A percentile compares a stretch with the other conserved stretches of the same genome.
phyloP scores from a whole-genome alignment of 2,329 filamentous ascomycete genomes.

The Sclerotinia minor region DNA sequence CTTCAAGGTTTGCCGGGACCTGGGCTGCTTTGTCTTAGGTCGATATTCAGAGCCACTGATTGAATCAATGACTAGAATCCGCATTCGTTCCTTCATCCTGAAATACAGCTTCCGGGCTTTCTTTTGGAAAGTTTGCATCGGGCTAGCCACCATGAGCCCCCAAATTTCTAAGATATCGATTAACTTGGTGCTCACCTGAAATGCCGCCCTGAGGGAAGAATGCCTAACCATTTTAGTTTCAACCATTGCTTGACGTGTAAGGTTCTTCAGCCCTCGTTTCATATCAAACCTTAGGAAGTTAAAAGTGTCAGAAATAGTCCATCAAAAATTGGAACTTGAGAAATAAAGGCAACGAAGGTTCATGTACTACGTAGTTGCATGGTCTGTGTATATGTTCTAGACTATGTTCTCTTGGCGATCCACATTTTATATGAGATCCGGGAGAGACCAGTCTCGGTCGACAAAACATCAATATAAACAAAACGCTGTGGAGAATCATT shows the following conservation, averaged over 20 bases:
- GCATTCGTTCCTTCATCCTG: neutral
- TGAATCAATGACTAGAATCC: neutral
- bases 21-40: neutral
- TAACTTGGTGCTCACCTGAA: neutral
- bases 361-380: conserved; percentile 8
- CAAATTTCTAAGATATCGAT: neutral
- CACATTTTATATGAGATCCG: neutral
- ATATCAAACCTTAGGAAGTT: neutral
- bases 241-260: neutral
- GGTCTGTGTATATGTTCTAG: neutral
- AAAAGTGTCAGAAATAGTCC: neutral
- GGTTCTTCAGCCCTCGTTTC: neutral
- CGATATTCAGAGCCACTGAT: neutral
- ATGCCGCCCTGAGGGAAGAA: neutral
- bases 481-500: neutral
- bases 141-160: neutral
- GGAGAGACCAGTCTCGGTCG: neutral
- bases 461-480: conserved; percentile 9
- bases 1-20: neutral
- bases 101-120: neutral
- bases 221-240: neutral
- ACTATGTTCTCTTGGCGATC: neutral
- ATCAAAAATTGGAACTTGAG: conserved; percentile 1
- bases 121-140: neutral
- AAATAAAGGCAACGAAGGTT: conserved; percentile 3